A percentile compares a stretch with the other conserved stretches of the same genome.
These are phyloP conservation scores for Gossypium davidsonii DNA, from an alignment of 441 rosid species.

Conservation along the genomic window DNA sequence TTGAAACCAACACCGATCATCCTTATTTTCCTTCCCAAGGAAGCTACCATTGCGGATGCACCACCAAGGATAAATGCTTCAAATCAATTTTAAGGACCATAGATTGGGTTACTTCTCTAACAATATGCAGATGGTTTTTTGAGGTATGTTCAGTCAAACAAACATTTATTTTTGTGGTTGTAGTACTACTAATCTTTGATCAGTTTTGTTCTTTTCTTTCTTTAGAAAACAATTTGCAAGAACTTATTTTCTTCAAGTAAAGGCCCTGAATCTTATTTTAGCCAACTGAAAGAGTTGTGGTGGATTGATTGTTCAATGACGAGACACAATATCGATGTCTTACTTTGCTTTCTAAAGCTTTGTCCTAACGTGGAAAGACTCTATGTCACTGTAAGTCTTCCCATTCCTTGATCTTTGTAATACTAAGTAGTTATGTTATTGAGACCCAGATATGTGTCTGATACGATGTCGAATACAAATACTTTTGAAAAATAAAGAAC, in stretches of 20 bases:
- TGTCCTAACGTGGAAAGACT: not conserved
- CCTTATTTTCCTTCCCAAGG: not conserved
- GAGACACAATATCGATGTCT: not conserved
- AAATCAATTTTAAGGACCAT: not conserved
- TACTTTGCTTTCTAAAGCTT: not conserved
- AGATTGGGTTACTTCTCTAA: not conserved
- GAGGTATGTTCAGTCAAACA: not conserved
- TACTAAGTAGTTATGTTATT: too few relatives aligned
- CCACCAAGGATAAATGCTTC: not conserved
- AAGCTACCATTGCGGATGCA: not conserved
- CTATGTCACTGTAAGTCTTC: not conserved
- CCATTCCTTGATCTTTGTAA: not conserved
- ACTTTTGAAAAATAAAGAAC: too few relatives aligned
- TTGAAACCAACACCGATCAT: not conserved
- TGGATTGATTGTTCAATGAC: constrained; percentile 10
- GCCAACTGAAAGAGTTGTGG: not conserved
- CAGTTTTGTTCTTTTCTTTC: not conserved
- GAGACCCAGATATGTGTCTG: not conserved
- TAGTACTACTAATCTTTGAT: not conserved
- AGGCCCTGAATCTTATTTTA: not conserved
- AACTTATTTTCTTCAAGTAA: not conserved
- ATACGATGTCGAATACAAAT: not conserved
- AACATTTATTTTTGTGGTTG: not conserved
- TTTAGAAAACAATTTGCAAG: not conserved
- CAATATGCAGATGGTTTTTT: not conserved